Conservation (phyloP, 768 basidiomycete species). For the Mycena venus region DNA sequence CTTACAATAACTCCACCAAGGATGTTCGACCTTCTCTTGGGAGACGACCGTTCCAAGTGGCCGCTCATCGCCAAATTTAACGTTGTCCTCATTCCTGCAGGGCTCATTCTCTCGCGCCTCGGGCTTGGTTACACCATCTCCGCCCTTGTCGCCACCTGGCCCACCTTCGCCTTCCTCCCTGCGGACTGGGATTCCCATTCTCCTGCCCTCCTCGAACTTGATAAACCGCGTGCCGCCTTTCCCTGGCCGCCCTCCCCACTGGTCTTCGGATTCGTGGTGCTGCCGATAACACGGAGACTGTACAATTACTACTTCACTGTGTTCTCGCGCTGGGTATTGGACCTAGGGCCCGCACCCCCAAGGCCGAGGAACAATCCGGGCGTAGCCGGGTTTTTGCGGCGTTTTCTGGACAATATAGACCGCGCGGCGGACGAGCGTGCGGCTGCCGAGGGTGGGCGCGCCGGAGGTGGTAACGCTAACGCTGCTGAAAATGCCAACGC, state of each 20-base stretch:
- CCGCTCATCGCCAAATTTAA: slow-evolving; percentile 82
- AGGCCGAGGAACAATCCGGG: slow-evolving; percentile 35
- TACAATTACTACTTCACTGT: slow-evolving; percentile 58
- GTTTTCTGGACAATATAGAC: slow-evolving; percentile 36
- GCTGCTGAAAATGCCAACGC: slow-evolving; percentile 33
- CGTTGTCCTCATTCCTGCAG: slow-evolving; percentile 78
- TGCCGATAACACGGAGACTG: slow-evolving; percentile 60
- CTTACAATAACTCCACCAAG: slow-evolving; percentile 41
- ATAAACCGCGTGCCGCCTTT: slow-evolving; percentile 9
- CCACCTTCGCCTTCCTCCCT: slow-evolving; percentile 53
- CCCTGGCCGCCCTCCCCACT: slow-evolving; percentile 74
- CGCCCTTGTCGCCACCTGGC: slow-evolving; percentile 64
- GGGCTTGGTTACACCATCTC: slow-evolving; percentile 54
- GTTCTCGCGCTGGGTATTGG: slow-evolving; percentile 60
- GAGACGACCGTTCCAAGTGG: slow-evolving; percentile 81
- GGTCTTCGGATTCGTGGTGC: slow-evolving; percentile 65
- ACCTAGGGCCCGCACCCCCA: slow-evolving; percentile 49
- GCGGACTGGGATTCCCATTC: slow-evolving; percentile 44
- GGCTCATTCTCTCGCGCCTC: slow-evolving; percentile 74
- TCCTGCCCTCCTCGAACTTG: slow-evolving; percentile 50
- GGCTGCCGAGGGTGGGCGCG: background rate
- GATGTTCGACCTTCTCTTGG: slow-evolving; percentile 75
- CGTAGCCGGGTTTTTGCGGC: slow-evolving; percentile 36
- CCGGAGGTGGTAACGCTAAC: slow-evolving; percentile 5
- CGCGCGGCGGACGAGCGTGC: slow-evolving; percentile 28